Base-by-base conservation (phyloP, 2,329 filamentous ascomycete species). In the Monosporascus sp. region DNA sequence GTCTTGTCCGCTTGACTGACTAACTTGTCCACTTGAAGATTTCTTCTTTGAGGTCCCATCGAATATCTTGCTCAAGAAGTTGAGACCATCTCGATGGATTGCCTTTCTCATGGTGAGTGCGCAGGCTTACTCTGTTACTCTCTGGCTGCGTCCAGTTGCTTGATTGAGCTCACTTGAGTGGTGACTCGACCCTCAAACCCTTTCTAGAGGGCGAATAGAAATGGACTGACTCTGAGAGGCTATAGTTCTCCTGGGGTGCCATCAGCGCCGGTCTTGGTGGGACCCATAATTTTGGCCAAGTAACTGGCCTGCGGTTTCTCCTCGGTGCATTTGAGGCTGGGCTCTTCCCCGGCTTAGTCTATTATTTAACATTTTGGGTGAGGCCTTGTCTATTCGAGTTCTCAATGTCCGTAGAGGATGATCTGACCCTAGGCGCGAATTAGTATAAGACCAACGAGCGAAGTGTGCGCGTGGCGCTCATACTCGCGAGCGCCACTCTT, bases 321-420 rank as follows among this genome's bases (percentile, higher is more conserved):
- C 76, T 91, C 0, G 88, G 88, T 5, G 74, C 81, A 5, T 81
- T 87, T 43, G 88, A 91, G 70, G 87, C 86, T 4, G 87, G 87
- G 0, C 70, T 90, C 1, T 89, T 89, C 56, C 85, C 85, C 0
- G 85, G 85, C 0, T 70, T 89, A 59, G 80, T 79, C 65, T 60
- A 84, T 68, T 89, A 89, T 60, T 72, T 91, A 48, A 90, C 87
- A 0, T 82, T 89, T 56, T 91, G 88, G 65, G 64, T 67, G 49
- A 61, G 64, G 1, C 2, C 9, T 35, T 35, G 31, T 14, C 31
- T 35, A 35, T 35, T 35, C 1, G 5, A 35, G 11, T 5, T 14
- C 11, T 35, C 3, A 35, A 14, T 11, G 4, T 35, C 31, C 11
- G 11, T 35, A 14, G 31, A 35, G 9, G 11, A 35, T 5, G 38